Conservation (phyloP, 768 basidiomycete species). For the Boletus rex-veris region DNA sequence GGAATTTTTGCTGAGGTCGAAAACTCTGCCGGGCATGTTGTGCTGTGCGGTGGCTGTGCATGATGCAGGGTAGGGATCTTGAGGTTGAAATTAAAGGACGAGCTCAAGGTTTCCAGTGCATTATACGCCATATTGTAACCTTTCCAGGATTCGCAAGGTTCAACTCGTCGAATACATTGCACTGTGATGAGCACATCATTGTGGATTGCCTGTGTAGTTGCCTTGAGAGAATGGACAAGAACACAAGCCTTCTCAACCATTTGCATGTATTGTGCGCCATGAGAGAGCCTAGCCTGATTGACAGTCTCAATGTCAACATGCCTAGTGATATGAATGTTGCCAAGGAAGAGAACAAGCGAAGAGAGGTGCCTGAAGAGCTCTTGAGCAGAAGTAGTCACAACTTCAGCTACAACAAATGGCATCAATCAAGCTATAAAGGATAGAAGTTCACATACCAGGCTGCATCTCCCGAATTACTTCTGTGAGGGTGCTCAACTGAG, state of each 20-base stretch:
- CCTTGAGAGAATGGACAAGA: conserved; percentile 48
- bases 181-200: conserved; percentile 46
- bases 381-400: conserved; percentile 14
- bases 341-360: conserved; percentile 38
- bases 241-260: conserved; percentile 44
- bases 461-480: conserved; percentile 16
- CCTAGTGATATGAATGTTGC: conserved; percentile 49
- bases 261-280: conserved; percentile 38
- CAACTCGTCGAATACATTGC: conserved; percentile 32
- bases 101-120: conserved; percentile 26
- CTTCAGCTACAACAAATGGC: conserved; percentile 14
- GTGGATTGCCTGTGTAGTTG: conserved; percentile 46
- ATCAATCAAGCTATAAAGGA: background rate
- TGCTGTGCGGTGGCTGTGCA: too few relatives aligned
- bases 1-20: too few relatives aligned
- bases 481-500: conserved; percentile 36
- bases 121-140: conserved; percentile 26
- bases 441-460: conserved; percentile 15
- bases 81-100: conserved; percentile 34
- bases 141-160: conserved; percentile 16
- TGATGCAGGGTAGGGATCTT: conserved; percentile 10
- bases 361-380: conserved; percentile 36
- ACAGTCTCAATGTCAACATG: conserved; percentile 50
- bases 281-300: conserved; percentile 29
- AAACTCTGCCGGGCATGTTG: too few relatives aligned